These are phyloP conservation scores for Alternaria viburni DNA, from an alignment of 2,329 filamentous ascomycete genomes.

Conservation along the genomic window DNA sequence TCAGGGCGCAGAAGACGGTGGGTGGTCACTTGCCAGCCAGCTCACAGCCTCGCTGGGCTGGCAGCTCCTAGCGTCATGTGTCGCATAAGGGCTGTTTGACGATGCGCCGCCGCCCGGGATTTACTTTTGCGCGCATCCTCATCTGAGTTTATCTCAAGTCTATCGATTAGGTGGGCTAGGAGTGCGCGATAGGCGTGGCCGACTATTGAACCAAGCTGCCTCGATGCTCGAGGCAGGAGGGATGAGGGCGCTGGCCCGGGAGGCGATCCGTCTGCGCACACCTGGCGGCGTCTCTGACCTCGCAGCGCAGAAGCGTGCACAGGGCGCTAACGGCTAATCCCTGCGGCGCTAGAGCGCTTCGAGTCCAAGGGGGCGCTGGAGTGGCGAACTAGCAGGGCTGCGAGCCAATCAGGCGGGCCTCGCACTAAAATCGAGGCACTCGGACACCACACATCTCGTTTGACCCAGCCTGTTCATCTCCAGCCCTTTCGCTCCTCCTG, in stretches of 20 bases:
- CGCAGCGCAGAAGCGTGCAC: slow-evolving; percentile 7
- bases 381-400: slow-evolving; percentile 5
- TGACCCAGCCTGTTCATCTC: slow-evolving; percentile 13
- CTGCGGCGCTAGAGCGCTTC: slow-evolving; percentile 5
- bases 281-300: slow-evolving; percentile 4
- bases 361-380: neutral
- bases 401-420: neutral
- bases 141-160: neutral
- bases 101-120: slow-evolving; percentile 22
- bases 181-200: neutral
- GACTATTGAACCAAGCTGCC: neutral
- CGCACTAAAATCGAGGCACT: neutral
- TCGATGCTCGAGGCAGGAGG: neutral
- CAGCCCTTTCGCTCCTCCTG: slow-evolving; percentile 19
- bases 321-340: slow-evolving; percentile 2
- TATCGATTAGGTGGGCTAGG: neutral
- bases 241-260: slow-evolving; percentile 1
- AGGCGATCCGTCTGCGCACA: slow-evolving; percentile 6
- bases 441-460: slow-evolving; percentile 14
- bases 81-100: slow-evolving; percentile 36
- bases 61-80: slow-evolving; percentile 28
- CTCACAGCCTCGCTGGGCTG: slow-evolving; percentile 32
- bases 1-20: slow-evolving; percentile 23
- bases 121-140: slow-evolving; percentile 2
- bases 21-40: slow-evolving; percentile 30